Conservation (phyloP, 2,329 filamentous ascomycete genomes). For the Lecanicillium sp. region DNA sequence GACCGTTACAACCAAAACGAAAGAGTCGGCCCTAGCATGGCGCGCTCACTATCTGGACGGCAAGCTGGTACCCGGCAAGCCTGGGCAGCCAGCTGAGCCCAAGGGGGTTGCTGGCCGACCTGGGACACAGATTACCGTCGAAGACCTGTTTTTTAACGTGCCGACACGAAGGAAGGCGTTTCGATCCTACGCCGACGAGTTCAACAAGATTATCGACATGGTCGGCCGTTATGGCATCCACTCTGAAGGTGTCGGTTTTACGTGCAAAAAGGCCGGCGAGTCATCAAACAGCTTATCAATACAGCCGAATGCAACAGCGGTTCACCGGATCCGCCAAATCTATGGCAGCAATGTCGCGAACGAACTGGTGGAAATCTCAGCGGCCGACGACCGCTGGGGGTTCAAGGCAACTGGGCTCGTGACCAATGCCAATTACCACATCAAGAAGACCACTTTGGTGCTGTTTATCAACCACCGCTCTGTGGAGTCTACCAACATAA, state of each 20-base stretch:
- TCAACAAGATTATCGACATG: slow-evolving; percentile 94
- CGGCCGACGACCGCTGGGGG: slow-evolving; percentile 69
- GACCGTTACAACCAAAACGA: slow-evolving; percentile 88
- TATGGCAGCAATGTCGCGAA: slow-evolving; percentile 79
- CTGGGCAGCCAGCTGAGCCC: slow-evolving; percentile 78
- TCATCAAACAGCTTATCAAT: slow-evolving; percentile 75
- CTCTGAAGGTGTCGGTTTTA: slow-evolving; percentile 84
- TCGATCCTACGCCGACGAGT: slow-evolving; percentile 86
- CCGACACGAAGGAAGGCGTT: slow-evolving; percentile 84
- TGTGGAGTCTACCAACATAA: slow-evolving; percentile 82
- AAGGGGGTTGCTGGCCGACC: slow-evolving; percentile 80
- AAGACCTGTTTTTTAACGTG: slow-evolving; percentile 96
- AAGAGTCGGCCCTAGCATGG: slow-evolving; percentile 82
- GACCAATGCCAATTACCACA: slow-evolving; percentile 90
- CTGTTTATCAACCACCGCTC: slow-evolving; percentile 96
- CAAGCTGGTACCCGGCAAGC: slow-evolving; percentile 73
- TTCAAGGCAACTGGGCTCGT: slow-evolving; percentile 76
- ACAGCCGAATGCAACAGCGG: slow-evolving; percentile 59
- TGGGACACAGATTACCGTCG: slow-evolving; percentile 92
- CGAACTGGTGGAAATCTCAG: slow-evolving; percentile 72
- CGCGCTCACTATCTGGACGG: slow-evolving; percentile 82
- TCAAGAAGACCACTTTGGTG: slow-evolving; percentile 80
- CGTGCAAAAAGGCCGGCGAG: slow-evolving; percentile 94
- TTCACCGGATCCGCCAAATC: slow-evolving; percentile 85
- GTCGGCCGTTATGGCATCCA: slow-evolving; percentile 91